Conservation (phyloP, 1,284 basidiomycete genomes). For the Kalmanozyma brasiliensis region DNA sequence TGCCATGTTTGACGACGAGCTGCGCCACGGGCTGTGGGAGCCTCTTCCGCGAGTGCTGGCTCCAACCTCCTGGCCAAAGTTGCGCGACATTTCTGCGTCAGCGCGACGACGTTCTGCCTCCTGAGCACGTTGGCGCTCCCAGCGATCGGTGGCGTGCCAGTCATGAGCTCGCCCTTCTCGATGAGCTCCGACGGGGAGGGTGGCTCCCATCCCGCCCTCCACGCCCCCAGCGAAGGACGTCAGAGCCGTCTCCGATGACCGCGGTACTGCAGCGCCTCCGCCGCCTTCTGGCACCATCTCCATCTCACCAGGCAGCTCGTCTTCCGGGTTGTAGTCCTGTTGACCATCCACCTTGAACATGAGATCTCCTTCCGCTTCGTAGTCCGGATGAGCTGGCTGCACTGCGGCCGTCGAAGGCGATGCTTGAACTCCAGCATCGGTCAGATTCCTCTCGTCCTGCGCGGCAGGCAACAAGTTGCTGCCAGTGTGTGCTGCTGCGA, state of each 20-base stretch:
- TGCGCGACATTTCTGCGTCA: conserved; percentile 53
- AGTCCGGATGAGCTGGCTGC: conserved; percentile 16
- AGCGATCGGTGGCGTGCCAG: conserved; percentile 31
- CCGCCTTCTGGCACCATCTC: conserved; percentile 38
- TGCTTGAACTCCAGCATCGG: background rate
- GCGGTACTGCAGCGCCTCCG: background rate
- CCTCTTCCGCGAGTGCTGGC: conserved; percentile 44
- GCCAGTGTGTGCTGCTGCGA: conserved; percentile 6
- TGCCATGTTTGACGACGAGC: conserved; percentile 2
- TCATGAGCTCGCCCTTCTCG: conserved; percentile 28
- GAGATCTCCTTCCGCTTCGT: conserved; percentile 44
- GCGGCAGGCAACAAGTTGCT: background rate
- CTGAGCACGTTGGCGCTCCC: conserved; percentile 36
- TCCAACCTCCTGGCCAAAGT: conserved; percentile 50
- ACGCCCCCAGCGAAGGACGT: conserved; percentile 19
- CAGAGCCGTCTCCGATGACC: background rate
- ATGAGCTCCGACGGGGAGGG: conserved; percentile 30
- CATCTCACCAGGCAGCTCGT: conserved; percentile 49
- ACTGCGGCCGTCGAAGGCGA: background rate
- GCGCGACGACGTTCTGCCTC: conserved; percentile 44
- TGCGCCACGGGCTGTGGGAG: conserved; percentile 44
- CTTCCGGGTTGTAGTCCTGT: conserved; percentile 38
- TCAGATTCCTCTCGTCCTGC: no score
- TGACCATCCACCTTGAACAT: conserved; percentile 41
- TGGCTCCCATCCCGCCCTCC: conserved; percentile 39